Conservation (phyloP, 441 rosid genomes). For the Francoa sonchifolia region DNA sequence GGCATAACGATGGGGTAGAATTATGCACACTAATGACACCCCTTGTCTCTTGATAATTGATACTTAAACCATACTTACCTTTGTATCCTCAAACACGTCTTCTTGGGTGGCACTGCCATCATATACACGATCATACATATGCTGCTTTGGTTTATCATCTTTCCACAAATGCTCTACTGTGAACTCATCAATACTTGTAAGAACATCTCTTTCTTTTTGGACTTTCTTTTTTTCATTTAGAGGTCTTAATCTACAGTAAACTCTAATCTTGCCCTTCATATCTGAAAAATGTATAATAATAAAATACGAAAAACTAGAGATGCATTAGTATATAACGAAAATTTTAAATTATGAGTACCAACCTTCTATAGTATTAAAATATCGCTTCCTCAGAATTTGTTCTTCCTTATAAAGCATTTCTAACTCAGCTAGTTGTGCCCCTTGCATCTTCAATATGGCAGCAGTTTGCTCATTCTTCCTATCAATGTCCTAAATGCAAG, state of each 20-base stretch:
- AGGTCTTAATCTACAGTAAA: conserved; percentile 81
- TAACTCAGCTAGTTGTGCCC: conserved; percentile 77
- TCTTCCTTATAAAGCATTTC: conserved; percentile 86
- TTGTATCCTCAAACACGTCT: conserved; percentile 80
- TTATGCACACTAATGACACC: background rate
- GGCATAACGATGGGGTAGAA: background rate
- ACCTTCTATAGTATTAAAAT: conserved; percentile 94
- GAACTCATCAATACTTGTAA: conserved; percentile 58
- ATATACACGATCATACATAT: conserved; percentile 80
- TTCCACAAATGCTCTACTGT: conserved; percentile 94
- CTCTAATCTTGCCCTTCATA: conserved; percentile 96
- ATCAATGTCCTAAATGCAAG: conserved; percentile 66
- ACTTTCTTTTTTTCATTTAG: conserved; percentile 56
- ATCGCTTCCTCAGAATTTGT: conserved; percentile 72
- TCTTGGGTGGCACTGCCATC: conserved; percentile 69
- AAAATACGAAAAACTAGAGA: background rate
- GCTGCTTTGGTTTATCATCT: conserved; percentile 79
- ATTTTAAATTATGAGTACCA: background rate
- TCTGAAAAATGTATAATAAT: too few species aligned
- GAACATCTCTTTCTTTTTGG: conserved; percentile 38
- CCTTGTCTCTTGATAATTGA: conserved; percentile 4
- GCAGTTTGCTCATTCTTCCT: conserved; percentile 96
- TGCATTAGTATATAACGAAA: too few species aligned
- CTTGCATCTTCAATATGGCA: conserved; percentile 92
- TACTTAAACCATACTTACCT: conserved; percentile 26